Evolutionary conservation across 225 moss, liverwort and hornwort genomes (phyloP).

Genomic region (Straminergon stramineum): DNA sequence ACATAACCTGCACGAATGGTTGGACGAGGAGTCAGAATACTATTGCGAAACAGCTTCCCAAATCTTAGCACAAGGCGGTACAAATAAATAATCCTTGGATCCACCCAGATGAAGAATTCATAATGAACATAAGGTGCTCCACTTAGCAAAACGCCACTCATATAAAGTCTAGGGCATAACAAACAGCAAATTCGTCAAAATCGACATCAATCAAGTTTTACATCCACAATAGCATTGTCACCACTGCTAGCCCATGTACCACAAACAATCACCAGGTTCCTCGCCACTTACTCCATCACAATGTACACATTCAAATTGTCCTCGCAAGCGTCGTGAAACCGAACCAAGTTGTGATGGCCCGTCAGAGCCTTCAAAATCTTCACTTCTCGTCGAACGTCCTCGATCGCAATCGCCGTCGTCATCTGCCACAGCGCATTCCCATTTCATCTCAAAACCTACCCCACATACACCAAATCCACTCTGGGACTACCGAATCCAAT

Average conservation of each 20-base stretch:
- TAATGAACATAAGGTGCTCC: neutral
- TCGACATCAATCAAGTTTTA: neutral
- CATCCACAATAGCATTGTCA: neutral
- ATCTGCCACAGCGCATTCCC: conserved; percentile 43
- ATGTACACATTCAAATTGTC: conserved; percentile 94
- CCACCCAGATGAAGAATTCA: neutral
- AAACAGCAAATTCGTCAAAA: neutral
- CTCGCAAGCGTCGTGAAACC: conserved; percentile 90
- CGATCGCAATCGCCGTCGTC: conserved; percentile 97
- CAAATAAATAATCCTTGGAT: neutral
- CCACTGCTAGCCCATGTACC: neutral
- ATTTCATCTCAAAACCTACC: neutral
- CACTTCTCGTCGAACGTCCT: conserved; percentile 90
- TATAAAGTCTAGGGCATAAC: neutral
- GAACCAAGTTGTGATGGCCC: conserved; percentile 87
- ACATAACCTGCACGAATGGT: conserved; percentile 53
- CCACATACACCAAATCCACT: neutral
- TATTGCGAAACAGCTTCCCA: neutral
- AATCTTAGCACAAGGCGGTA: neutral
- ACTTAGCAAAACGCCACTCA: neutral
- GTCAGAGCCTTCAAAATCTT: conserved; percentile 91
- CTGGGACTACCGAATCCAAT: neutral
- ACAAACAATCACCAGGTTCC: neutral
- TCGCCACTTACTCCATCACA: conserved; percentile 86
- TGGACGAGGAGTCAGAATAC: neutral